A percentile compares a stretch with the other conserved stretches of the same genome.
phyloP scores from a whole-genome alignment of 176 grass and related monocot species.

The Oryza glaberrima region DNA sequence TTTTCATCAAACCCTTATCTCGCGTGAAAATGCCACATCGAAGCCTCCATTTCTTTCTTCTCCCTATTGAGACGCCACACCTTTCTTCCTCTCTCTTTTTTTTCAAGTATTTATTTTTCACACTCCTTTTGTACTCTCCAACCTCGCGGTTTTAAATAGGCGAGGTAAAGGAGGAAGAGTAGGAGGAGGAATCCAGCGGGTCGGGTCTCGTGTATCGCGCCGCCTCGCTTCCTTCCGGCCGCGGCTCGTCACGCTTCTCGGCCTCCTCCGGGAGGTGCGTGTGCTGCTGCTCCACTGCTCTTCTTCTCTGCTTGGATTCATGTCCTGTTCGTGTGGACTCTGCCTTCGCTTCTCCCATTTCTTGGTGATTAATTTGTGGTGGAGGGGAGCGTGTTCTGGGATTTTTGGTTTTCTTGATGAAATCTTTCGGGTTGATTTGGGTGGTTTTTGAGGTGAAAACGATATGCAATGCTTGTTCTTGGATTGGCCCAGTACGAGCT shows the following conservation, averaged over 20 bases:
- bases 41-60: background rate
- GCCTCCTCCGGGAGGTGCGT: slow-evolving; percentile 3
- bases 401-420: slow-evolving; percentile 1
- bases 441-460: background rate
- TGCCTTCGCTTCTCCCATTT: background rate
- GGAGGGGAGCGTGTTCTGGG: background rate
- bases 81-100: background rate
- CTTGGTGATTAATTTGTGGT: background rate
- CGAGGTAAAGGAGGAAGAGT: background rate
- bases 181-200: background rate
- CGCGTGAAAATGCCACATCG: background rate
- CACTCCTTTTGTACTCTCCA: background rate
- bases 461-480: background rate
- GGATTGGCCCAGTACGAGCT: background rate
- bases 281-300: background rate
- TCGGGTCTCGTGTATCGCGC: background rate
- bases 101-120: background rate
- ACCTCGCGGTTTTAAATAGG: background rate
- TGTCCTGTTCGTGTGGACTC: background rate
- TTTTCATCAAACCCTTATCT: background rate
- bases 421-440: background rate
- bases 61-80: background rate
- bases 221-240: background rate
- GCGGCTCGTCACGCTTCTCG: background rate
- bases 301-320: slow-evolving; percentile 1